Conservation (phyloP, 2,329 filamentous ascomycete genomes). For the Didymella lethalis region DNA sequence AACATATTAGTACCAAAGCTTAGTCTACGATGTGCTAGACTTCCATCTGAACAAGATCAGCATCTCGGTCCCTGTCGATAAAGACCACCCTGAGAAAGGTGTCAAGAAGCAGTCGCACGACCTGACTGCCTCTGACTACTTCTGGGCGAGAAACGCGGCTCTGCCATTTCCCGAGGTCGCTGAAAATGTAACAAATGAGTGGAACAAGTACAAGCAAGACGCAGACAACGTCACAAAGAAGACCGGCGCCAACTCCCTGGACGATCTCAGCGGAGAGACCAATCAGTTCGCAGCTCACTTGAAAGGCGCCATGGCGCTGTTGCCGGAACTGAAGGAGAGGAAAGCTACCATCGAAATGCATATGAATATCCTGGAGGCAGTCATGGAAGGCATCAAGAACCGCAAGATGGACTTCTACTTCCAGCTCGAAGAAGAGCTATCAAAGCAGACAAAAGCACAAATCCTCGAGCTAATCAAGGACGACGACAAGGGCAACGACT, state of each 20-base stretch:
- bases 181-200: conserved; percentile 92
- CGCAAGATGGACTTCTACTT: conserved; percentile 96
- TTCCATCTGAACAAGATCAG: conserved; percentile 94
- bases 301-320: conserved; percentile 90
- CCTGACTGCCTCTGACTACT: conserved; percentile 88
- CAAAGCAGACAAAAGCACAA: conserved; percentile 88
- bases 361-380: conserved; percentile 93
- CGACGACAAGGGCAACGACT: conserved; percentile 79
- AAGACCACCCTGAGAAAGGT: conserved; percentile 75
- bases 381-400: conserved; percentile 86
- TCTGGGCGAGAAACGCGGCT: conserved; percentile 92
- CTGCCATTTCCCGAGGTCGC: conserved; percentile 94
- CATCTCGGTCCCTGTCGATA: conserved; percentile 82
- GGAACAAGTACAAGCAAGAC: conserved; percentile 95
- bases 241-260: conserved; percentile 89
- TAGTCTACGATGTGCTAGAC: conserved; percentile 79
- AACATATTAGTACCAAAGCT: conserved; percentile 70
- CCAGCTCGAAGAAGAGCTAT: conserved; percentile 90
- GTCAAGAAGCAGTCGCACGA: conserved; percentile 90
- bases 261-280: conserved; percentile 90
- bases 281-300: conserved; percentile 90
- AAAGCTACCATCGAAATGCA: conserved; percentile 87
- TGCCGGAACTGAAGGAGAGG: conserved; percentile 90
- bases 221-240: conserved; percentile 93
- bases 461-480: conserved; percentile 88